Conservation (phyloP, 2,329 filamentous ascomycete genomes). For the Xylariomycetidae sp. region DNA sequence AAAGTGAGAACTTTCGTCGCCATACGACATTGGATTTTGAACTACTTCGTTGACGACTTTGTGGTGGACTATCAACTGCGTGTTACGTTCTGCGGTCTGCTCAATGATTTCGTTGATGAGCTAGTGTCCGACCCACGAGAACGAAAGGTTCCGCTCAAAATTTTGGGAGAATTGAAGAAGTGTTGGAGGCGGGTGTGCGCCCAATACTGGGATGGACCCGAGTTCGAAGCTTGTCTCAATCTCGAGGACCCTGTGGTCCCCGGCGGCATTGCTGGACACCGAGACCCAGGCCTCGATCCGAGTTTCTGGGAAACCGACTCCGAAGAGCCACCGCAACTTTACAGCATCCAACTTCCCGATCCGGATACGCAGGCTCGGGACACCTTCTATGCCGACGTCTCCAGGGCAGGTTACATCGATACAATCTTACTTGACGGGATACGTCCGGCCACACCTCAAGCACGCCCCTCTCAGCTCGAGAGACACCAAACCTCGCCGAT, state of each 20-base stretch:
- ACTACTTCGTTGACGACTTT: slow-evolving; percentile 96
- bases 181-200: slow-evolving; percentile 92
- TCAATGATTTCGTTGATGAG: slow-evolving; percentile 63
- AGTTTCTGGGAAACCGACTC: slow-evolving; percentile 45
- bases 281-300: slow-evolving; percentile 50
- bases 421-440: slow-evolving; percentile 35
- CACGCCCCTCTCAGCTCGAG: slow-evolving; percentile 21
- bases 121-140: slow-evolving; percentile 38
- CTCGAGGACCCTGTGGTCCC: slow-evolving; percentile 65
- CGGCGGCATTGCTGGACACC: slow-evolving; percentile 63
- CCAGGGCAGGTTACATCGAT: slow-evolving; percentile 42
- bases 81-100: slow-evolving; percentile 68
- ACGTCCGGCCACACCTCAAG: slow-evolving; percentile 43
- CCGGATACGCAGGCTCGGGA: slow-evolving; percentile 21
- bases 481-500: slow-evolving; percentile 43
- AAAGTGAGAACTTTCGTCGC: slow-evolving; percentile 93
- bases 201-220: slow-evolving; percentile 76
- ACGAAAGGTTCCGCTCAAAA: slow-evolving; percentile 64
- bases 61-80: slow-evolving; percentile 69
- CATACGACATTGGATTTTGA: slow-evolving; percentile 92
- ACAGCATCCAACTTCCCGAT: slow-evolving; percentile 30
- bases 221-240: slow-evolving; percentile 55
- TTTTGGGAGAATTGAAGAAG: slow-evolving; percentile 89
- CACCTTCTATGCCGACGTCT: slow-evolving; percentile 42
- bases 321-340: slow-evolving; percentile 38